A percentile compares a stretch with the other conserved stretches of the same genome.
Conservation (phyloP, 2,329 filamentous ascomycete species). For the Penicillium janthinellum region DNA sequence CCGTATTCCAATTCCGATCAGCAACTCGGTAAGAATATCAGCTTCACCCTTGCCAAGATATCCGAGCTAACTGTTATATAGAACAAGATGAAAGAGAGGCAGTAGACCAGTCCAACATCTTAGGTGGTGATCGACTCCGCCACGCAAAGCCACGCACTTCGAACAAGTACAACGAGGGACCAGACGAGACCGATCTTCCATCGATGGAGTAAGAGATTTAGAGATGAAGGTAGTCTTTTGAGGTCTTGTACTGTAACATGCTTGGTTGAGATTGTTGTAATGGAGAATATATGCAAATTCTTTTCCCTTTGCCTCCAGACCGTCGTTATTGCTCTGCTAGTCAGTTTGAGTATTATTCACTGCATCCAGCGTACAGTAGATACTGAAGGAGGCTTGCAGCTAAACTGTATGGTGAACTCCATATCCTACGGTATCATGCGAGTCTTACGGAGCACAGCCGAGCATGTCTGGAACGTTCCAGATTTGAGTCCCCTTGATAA, state of each 20-base stretch:
- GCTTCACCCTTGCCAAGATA: background rate
- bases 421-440: too few relatives aligned
- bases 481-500: too few relatives aligned
- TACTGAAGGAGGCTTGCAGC: too few relatives aligned
- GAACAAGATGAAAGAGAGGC: conserved; percentile 26
- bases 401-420: too few relatives aligned
- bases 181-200: conserved; percentile 28
- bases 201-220: background rate
- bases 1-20: conserved; percentile 32
- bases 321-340: too few relatives aligned
- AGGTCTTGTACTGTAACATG: background rate
- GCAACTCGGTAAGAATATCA: conserved; percentile 30
- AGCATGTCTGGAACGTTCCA: too few relatives aligned
- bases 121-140: conserved; percentile 27
- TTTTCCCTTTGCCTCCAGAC: too few relatives aligned
- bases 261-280: background rate
- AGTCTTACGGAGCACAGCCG: too few relatives aligned
- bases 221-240: background rate
- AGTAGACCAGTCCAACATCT: conserved; percentile 26
- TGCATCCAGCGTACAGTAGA: too few relatives aligned
- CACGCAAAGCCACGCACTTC: conserved; percentile 26
- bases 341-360: too few relatives aligned
- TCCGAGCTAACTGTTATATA: background rate
- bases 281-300: background rate
- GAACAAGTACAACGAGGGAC: conserved; percentile 28